Evolutionary conservation across 805 yeast species (phyloP).

Genomic region (Torulaspora quercuum): DNA sequence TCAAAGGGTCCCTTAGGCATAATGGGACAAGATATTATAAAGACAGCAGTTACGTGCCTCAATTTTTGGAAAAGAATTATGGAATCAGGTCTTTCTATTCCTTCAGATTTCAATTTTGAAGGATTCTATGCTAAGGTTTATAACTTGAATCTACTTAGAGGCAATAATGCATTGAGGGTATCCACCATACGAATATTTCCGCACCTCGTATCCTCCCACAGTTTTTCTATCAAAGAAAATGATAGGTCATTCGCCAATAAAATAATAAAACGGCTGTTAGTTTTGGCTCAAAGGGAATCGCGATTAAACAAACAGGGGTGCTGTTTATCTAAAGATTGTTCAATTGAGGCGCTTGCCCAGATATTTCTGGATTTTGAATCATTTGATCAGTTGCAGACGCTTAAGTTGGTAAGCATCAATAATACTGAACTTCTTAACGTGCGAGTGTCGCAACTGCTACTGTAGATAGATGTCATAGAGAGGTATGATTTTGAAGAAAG

Average conservation of each 20-base stretch:
- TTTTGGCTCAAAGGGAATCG: conserved; percentile 9
- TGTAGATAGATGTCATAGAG: neutral
- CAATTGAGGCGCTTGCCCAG: conserved; percentile 23
- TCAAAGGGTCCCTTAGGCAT: conserved; percentile 13
- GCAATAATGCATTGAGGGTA: conserved; percentile 13
- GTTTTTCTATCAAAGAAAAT: conserved; percentile 1
- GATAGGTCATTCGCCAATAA: conserved; percentile 15
- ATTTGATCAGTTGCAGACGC: conserved; percentile 3
- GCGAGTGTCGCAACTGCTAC: conserved; percentile 6
- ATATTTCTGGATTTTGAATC: conserved; percentile 21
- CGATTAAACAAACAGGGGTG: neutral
- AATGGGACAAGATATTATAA: conserved; percentile 16
- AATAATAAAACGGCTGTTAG: conserved; percentile 19
- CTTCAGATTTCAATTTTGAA: conserved; percentile 18
- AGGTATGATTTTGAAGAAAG: conserved; percentile 1
- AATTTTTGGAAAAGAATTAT: conserved; percentile 28
- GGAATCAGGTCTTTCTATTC: conserved; percentile 23
- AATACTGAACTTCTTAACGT: conserved; percentile 3
- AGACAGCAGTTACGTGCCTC: conserved; percentile 17
- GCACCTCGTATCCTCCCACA: conserved; percentile 12
- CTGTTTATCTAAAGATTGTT: conserved; percentile 9
- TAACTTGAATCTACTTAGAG: conserved; percentile 25
- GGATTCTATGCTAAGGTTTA: conserved; percentile 29
- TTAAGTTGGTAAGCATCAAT: conserved; percentile 2
- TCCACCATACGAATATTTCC: conserved; percentile 20